Conservation (phyloP, 768 basidiomycete genomes). For the Tulasnella sp. region DNA sequence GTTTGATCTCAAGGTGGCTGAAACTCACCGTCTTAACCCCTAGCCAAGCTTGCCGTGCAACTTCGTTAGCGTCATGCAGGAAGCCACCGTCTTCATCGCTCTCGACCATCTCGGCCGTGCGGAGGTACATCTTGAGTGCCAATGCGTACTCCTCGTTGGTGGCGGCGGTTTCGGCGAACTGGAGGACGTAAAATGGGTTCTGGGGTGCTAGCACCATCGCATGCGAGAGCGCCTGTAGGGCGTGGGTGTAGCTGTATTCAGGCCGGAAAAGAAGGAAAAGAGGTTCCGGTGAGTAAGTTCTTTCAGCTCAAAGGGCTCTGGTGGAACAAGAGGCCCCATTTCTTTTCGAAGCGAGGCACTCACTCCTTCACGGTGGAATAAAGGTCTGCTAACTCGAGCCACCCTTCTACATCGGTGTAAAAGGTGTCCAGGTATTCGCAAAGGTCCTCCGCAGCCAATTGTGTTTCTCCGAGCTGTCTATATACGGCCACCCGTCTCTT, state of each 20-base stretch:
- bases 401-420: constrained; percentile 79
- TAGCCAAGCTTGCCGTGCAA: constrained; percentile 67
- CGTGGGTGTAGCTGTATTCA: constrained; percentile 48
- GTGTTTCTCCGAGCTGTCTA: constrained; percentile 46
- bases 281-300: not conserved
- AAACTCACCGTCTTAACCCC: constrained; percentile 71
- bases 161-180: constrained; percentile 80
- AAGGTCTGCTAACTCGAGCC: constrained; percentile 76
- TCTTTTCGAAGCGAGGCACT: constrained; percentile 27
- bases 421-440: constrained; percentile 70
- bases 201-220: constrained; percentile 73
- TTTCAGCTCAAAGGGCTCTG: not conserved
- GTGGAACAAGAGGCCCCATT: not conserved
- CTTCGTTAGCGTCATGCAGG: constrained; percentile 35
- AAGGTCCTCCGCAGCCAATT: constrained; percentile 61
- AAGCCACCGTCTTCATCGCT: constrained; percentile 31
- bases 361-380: constrained; percentile 68
- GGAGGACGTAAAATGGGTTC: constrained; percentile 74
- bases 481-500: constrained; percentile 73
- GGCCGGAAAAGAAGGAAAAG: too few species aligned
- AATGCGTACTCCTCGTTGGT: constrained; percentile 58
- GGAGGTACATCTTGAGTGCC: constrained; percentile 67
- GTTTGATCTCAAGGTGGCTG: too few species aligned
- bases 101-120: constrained; percentile 68
- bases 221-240: constrained; percentile 70